These are phyloP conservation scores for Colletotrichum sp. DNA, from an alignment of 2,329 filamentous ascomycete genomes.

Conservation along the genomic window DNA sequence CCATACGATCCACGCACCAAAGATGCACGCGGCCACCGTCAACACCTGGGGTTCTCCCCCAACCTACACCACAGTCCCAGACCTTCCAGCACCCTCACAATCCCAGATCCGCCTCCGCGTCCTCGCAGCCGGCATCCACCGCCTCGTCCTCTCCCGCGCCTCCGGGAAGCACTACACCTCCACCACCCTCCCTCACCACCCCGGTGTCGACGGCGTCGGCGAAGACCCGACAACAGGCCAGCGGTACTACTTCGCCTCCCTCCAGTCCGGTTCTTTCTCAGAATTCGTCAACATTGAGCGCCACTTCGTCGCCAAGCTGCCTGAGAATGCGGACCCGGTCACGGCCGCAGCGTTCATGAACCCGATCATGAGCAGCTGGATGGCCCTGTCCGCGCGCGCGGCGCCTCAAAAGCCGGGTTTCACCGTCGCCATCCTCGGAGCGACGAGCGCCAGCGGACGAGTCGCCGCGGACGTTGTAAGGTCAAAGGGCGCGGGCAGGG, in stretches of 20 bases:
- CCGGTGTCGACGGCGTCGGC: slow-evolving; percentile 60
- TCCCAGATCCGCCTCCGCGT: slow-evolving; percentile 50
- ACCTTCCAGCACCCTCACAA: slow-evolving; percentile 36
- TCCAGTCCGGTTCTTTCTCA: slow-evolving; percentile 45
- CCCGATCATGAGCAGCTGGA: slow-evolving; percentile 61
- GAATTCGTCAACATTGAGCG: slow-evolving; percentile 54
- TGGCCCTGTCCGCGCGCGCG: slow-evolving; percentile 56
- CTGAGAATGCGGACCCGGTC: slow-evolving; percentile 48
- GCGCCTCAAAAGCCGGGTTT: slow-evolving; percentile 43
- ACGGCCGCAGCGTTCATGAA: slow-evolving; percentile 60
- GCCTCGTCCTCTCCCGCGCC: slow-evolving; percentile 58
- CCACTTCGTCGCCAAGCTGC: slow-evolving; percentile 42
- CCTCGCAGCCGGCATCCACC: slow-evolving; percentile 56
- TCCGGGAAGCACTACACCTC: slow-evolving; percentile 60
- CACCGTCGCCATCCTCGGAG: slow-evolving; percentile 57
- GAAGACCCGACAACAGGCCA: slow-evolving; percentile 46
- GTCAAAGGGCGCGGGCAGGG: slow-evolving; percentile 49
- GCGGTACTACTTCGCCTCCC: slow-evolving; percentile 52
- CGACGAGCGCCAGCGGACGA: slow-evolving; percentile 56
- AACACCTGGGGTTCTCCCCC: slow-evolving; percentile 39
- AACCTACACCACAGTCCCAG: slow-evolving; percentile 31
- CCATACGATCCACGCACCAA: neutral
- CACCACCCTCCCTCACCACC: slow-evolving; percentile 52
- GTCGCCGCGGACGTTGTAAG: slow-evolving; percentile 54
- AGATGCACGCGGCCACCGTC: slow-evolving; percentile 44